phyloP scores from a whole-genome alignment of 345 rosid genomes.

The Cardamine resedifolia region DNA sequence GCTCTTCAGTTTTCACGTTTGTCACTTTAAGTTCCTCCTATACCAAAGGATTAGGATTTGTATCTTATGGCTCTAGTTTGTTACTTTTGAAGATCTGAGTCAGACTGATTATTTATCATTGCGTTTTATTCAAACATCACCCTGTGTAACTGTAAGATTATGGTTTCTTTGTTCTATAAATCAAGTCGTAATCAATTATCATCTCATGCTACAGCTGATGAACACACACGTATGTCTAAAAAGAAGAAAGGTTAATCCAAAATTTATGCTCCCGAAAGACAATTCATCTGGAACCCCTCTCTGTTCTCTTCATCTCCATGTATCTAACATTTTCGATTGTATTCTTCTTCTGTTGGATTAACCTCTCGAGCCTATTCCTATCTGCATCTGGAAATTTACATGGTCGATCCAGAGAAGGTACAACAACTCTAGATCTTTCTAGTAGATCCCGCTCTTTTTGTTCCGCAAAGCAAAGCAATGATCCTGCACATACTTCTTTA shows the following conservation, averaged over 20 bases:
- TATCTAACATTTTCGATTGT: conserved; percentile 45
- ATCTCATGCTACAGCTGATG: conserved; percentile 19
- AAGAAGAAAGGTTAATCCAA: background rate
- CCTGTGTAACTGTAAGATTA: conserved; percentile 6
- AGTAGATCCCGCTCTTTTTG: conserved; percentile 53
- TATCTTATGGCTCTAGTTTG: conserved; percentile 7
- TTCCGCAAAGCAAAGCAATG: conserved; percentile 79
- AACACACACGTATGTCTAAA: background rate
- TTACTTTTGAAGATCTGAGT: conserved; percentile 7
- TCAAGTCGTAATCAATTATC: conserved; percentile 17
- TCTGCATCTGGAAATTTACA: conserved; percentile 53
- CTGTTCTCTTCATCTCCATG: conserved; percentile 41
- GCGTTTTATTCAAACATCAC: background rate
- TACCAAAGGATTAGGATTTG: conserved; percentile 20
- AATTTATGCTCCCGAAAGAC: background rate
- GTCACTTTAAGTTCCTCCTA: background rate
- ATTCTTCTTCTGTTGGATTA: conserved; percentile 48
- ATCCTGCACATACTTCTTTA: conserved; percentile 62
- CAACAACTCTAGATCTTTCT: conserved; percentile 42
- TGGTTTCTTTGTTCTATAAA: conserved; percentile 15
- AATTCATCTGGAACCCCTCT: conserved; percentile 17
- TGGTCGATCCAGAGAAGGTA: conserved; percentile 53
- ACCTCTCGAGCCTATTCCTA: conserved; percentile 34
- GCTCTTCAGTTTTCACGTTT: background rate
- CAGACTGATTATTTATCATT: background rate